Evolutionary conservation across 805 yeast species (phyloP), one percentile per base, ranked within the genome.

Genomic region (Teunomyces lycoperdinae): DNA sequence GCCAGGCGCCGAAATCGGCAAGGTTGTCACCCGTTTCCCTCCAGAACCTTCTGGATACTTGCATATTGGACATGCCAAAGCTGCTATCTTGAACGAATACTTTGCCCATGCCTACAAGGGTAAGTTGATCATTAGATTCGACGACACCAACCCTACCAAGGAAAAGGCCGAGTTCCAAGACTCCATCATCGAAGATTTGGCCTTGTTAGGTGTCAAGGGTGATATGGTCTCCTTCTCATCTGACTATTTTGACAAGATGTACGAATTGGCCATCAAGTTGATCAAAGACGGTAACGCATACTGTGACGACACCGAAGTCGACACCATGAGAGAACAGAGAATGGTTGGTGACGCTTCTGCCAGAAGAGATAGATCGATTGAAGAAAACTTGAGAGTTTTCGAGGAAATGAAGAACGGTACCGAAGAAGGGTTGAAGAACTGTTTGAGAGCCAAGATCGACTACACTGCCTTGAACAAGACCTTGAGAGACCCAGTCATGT

Each of bases 11-110:
- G 83, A 80, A 61, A 83, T 86, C 49, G 99, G 99, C 55, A 76
- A 91, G 71, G 99, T 94, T 49, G 98, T 95, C 46, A 95, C 99
- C 46, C 87, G 99, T 74, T 94, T 94, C 83, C 99, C 96, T 45
- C 99, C 99, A 55, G 99, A 94, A 76, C 99, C 99, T 51, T 88
- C 96, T 73, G 99, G 99, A 74, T 94, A 91, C 71, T 80, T 94
- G 71, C 99, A 94, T 73, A 94, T 94, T 72, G 99, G 99, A 58
- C 99, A 94, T 67, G 99, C 96, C 51, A 94, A 94, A 73, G 99
- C 99, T 52, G 99, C 99, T 47, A 78, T 94, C 50, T 80, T 94
- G 66, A 94, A 94, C 76, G 94, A 94, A 72, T 92, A 91, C 75
- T 92, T 94, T 74, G 99, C 99, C 43, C 85, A 89, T 60, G 86